A percentile compares a stretch with the other conserved stretches of the same genome.
Evolutionary conservation across 352 stramenopile genomes (phyloP).

Genomic region (Hyaloperonospora arabidopsidis): DNA sequence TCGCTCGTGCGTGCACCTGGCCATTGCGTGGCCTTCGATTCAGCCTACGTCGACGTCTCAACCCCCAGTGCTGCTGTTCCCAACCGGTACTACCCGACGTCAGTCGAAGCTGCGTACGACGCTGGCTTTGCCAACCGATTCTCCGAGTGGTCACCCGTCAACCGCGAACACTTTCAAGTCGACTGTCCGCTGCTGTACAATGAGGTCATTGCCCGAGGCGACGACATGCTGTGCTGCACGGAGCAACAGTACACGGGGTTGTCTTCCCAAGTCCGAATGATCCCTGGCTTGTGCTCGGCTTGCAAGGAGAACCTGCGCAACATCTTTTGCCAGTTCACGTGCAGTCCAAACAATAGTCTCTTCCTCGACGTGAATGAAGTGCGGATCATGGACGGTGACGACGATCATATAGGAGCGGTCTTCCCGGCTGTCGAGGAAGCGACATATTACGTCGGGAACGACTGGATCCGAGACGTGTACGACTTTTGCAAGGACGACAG

Average conservation of each 20-base stretch:
- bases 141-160: conserved; percentile 44
- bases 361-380: conserved; percentile 52
- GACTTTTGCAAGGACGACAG: conserved; percentile 52
- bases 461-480: conserved; percentile 61
- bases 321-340: conserved; percentile 58
- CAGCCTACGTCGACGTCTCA: conserved; percentile 37
- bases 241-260: conserved; percentile 49
- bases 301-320: conserved; percentile 65
- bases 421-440: conserved; percentile 48
- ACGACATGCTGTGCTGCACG: conserved; percentile 56
- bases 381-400: conserved; percentile 38
- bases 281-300: conserved; percentile 43
- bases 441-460: conserved; percentile 53
- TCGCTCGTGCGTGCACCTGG: conserved; percentile 32
- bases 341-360: conserved; percentile 56
- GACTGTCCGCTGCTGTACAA: conserved; percentile 60
- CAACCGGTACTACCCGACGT: conserved; percentile 52
- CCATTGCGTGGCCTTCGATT: conserved; percentile 45
- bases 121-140: conserved; percentile 52
- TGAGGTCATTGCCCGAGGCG: conserved; percentile 32
- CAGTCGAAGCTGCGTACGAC: conserved; percentile 37
- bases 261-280: conserved; percentile 52
- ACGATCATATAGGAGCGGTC: conserved; percentile 27
- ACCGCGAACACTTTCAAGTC: conserved; percentile 51
- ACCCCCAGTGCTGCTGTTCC: conserved; percentile 27